Percentiles rank a stretch among this genome's conserved stretches.
These are phyloP conservation scores for Kewa caespitosa DNA, from an alignment of 179 eudicot species.

Conservation along the genomic window DNA sequence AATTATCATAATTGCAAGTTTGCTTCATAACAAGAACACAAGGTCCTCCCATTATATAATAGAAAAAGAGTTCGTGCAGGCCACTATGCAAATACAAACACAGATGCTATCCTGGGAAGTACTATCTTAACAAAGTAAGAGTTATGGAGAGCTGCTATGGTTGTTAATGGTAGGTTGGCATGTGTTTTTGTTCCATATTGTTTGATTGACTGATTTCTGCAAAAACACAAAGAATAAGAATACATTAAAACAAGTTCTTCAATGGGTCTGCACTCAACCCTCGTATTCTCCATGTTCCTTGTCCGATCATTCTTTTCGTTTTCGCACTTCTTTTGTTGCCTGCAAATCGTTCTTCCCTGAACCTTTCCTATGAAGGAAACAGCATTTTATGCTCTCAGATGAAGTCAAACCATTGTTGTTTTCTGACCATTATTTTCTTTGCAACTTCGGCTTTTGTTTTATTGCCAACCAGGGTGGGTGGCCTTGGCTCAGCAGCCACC, in stretches of 20 bases:
- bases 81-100: slow-evolving; percentile 30
- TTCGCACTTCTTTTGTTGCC: slow-evolving; percentile 24
- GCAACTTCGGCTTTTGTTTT: slow-evolving; percentile 10
- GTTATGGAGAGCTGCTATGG: no score
- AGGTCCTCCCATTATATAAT: slow-evolving; percentile 1
- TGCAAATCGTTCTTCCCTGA: slow-evolving; percentile 20
- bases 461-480: slow-evolving; percentile 17
- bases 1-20: background rate
- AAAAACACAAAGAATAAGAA: no score
- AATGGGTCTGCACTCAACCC: slow-evolving; percentile 35
- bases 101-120: no score
- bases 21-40: background rate
- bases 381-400: slow-evolving; percentile 11
- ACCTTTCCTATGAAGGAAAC: slow-evolving; percentile 24
- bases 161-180: slow-evolving; percentile 7
- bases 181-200: background rate
- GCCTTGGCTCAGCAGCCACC: slow-evolving; percentile 48
- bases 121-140: no score
- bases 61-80: slow-evolving; percentile 32
- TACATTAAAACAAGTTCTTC: no score
- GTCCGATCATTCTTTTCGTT: slow-evolving; percentile 33
- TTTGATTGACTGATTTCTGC: no score
- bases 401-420: slow-evolving; percentile 20
- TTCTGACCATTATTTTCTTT: slow-evolving; percentile 13
- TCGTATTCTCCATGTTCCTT: slow-evolving; percentile 28